A percentile compares a stretch with the other conserved stretches of the same genome.
phyloP scores from a whole-genome alignment of 352 stramenopile species.

The Phytopythium oedochilum region DNA sequence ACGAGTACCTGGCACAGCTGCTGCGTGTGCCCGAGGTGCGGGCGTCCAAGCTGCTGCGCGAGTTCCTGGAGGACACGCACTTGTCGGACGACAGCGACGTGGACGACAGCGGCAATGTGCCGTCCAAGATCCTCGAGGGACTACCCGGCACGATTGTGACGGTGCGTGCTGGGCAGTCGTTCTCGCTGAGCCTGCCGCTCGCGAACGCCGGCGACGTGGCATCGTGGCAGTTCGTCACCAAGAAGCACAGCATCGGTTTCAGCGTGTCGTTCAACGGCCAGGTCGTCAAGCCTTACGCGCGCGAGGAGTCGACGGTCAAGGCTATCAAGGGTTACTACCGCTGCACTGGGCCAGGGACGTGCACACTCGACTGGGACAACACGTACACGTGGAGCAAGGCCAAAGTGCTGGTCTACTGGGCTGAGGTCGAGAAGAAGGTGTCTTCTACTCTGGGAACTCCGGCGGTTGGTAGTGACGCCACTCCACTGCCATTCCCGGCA shows the following conservation, averaged over 20 bases:
- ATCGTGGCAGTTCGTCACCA: slow-evolving; percentile 72
- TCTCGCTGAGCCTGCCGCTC: slow-evolving; percentile 52
- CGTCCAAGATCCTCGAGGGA: slow-evolving; percentile 50
- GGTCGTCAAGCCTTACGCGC: slow-evolving; percentile 56
- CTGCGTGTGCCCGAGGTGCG: slow-evolving; percentile 51
- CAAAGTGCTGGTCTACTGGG: slow-evolving; percentile 75
- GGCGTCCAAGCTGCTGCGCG: slow-evolving; percentile 43
- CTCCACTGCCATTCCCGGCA: background rate
- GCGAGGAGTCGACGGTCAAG: slow-evolving; percentile 57
- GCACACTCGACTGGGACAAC: slow-evolving; percentile 76
- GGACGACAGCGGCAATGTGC: slow-evolving; percentile 26
- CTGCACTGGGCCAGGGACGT: slow-evolving; percentile 40
- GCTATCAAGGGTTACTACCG: slow-evolving; percentile 62
- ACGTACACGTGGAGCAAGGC: slow-evolving; percentile 79
- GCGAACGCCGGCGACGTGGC: slow-evolving; percentile 35
- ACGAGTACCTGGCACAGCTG: slow-evolving; percentile 47
- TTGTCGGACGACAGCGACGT: slow-evolving; percentile 51
- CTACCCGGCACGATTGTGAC: slow-evolving; percentile 59
- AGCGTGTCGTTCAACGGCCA: slow-evolving; percentile 66
- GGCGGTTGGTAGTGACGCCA: background rate
- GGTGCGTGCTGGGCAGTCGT: slow-evolving; percentile 61
- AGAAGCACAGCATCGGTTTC: slow-evolving; percentile 82
- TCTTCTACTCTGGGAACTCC: background rate
- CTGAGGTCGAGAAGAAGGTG: slow-evolving; percentile 44
- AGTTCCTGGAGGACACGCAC: slow-evolving; percentile 56